A percentile compares a stretch with the other conserved stretches of the same genome.
Evolutionary conservation across 1,139 yeast species (phyloP).

Genomic region (Blastobotrys malaysiensis): DNA sequence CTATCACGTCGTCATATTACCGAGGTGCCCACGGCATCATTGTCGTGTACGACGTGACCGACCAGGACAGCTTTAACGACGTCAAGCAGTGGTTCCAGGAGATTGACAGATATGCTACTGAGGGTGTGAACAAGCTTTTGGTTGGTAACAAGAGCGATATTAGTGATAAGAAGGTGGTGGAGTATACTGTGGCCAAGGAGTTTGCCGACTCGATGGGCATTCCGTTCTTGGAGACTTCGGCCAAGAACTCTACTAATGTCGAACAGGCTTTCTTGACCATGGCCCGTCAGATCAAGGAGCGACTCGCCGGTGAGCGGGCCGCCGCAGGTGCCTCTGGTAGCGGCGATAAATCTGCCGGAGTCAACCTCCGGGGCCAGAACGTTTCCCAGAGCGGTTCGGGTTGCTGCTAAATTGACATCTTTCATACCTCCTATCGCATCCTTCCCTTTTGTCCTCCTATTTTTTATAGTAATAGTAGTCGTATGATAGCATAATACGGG

Average conservation of each 20-base stretch:
- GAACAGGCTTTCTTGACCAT: conserved; percentile 97
- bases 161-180: conserved; percentile 90
- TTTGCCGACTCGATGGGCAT: conserved; percentile 95
- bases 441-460: background rate
- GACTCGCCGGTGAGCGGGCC: conserved; percentile 42
- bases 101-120: conserved; percentile 96
- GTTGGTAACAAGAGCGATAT: conserved; percentile 97
- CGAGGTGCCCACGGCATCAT: conserved; percentile 99
- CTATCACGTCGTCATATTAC: conserved; percentile 96
- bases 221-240: conserved; percentile 95
- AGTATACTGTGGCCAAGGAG: conserved; percentile 94
- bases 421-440: background rate
- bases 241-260: conserved; percentile 90
- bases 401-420: conserved; percentile 54
- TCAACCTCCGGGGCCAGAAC: conserved; percentile 85
- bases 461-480: background rate
- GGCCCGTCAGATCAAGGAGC: conserved; percentile 98
- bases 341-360: conserved; percentile 52
- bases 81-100: conserved; percentile 99
- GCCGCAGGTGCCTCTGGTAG: conserved; percentile 50
- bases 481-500: background rate
- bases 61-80: conserved; percentile 94
- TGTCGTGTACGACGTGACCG: conserved; percentile 96
- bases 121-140: conserved; percentile 91
- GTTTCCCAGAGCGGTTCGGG: conserved; percentile 64